phyloP scores from a whole-genome alignment of 2,329 filamentous ascomycete species.

The Aspergillus eucalypticola region DNA sequence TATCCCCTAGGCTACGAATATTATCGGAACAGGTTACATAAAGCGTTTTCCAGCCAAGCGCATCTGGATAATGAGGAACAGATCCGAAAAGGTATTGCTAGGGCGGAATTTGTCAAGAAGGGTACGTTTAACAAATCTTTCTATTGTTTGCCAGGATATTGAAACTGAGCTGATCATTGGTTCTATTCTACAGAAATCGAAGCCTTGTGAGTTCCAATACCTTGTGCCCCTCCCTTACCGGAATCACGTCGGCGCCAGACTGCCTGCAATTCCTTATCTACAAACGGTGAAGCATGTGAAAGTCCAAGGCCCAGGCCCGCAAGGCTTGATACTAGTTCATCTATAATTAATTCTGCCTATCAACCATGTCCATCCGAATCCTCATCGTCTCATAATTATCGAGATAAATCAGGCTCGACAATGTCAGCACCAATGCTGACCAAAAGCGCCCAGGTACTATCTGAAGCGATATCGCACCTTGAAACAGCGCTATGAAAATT shows the following conservation, averaged over 20 bases:
- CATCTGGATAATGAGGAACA: conserved; percentile 68
- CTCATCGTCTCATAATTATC: conserved; percentile 9
- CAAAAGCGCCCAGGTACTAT: conserved; percentile 67
- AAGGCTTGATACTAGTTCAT: background rate
- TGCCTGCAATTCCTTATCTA: background rate
- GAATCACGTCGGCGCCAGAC: too few species aligned
- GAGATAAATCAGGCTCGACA: conserved; percentile 1
- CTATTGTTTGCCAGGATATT: background rate
- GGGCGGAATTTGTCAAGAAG: conserved; percentile 88
- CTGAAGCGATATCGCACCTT: conserved; percentile 86
- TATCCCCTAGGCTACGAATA: conserved; percentile 85
- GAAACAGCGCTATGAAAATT: conserved; percentile 71
- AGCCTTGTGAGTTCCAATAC: conserved; percentile 73
- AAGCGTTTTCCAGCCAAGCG: conserved; percentile 78
- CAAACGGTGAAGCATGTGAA: background rate
- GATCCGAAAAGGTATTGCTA: conserved; percentile 72
- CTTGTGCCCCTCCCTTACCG: background rate
- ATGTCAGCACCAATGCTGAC: conserved; percentile 22
- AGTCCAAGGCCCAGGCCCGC: background rate
- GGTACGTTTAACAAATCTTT: conserved; percentile 51
- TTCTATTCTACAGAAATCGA: conserved; percentile 70
- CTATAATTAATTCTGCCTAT: background rate
- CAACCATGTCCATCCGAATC: background rate
- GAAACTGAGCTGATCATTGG: background rate
- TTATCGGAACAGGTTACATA: conserved; percentile 78